phyloP scores from a whole-genome alignment of 768 basidiomycete species.

The Pulveroboletus sp. region DNA sequence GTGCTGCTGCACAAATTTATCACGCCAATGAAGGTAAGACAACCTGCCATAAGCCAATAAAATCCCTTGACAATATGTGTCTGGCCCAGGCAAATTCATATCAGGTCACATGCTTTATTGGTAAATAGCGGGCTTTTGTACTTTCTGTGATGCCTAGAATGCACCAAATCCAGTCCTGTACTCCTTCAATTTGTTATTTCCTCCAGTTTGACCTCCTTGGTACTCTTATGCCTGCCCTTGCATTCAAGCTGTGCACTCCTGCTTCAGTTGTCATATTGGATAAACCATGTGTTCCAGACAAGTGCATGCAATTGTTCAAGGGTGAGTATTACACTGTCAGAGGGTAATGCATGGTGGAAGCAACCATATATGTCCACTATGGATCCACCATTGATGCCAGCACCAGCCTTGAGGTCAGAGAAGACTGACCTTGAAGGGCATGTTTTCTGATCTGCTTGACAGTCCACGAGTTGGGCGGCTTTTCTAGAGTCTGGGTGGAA shows the following conservation, averaged over 20 bases:
- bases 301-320: constrained; percentile 65
- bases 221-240: constrained; percentile 73
- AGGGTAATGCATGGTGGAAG: constrained; percentile 46
- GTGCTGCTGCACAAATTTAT: no score
- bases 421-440: constrained; percentile 42
- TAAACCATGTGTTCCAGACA: constrained; percentile 66
- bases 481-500: constrained; percentile 84
- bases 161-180: constrained; percentile 81
- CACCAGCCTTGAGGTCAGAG: no score
- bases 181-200: constrained; percentile 63
- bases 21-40: no score
- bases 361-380: no score
- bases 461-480: constrained; percentile 64
- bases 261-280: constrained; percentile 65
- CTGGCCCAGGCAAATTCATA: no score
- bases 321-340: constrained; percentile 49
- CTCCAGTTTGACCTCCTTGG: constrained; percentile 55
- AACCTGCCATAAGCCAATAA: no score
- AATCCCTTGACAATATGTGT: no score
- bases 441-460: constrained; percentile 58
- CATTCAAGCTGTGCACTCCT: constrained; percentile 58
- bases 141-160: no score
- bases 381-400: no score
- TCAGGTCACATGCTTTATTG: no score
- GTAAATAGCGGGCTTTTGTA: no score